A percentile compares a stretch with the other conserved stretches of the same genome.
Evolutionary conservation across 306 rosid species (phyloP).

Genomic region (Quercus glauca): DNA sequence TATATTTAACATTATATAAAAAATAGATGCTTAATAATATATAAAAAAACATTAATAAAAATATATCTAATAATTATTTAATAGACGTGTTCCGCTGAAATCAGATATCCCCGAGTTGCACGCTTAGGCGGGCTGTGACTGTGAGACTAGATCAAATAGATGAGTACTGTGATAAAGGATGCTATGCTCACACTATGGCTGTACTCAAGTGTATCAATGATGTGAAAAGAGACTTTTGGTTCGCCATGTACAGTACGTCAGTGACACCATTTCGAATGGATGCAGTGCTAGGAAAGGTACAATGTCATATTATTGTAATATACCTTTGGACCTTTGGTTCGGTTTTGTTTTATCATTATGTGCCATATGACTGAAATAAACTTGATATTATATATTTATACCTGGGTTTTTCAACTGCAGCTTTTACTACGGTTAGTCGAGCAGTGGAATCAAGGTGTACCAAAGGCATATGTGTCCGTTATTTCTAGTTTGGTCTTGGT

Average conservation of each 20-base stretch:
- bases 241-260: neutral
- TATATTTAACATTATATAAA: too few relatives aligned
- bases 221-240: conserved; percentile 35
- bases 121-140: neutral
- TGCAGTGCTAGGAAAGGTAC: conserved; percentile 19
- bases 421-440: neutral
- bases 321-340: neutral
- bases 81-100: neutral
- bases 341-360: neutral
- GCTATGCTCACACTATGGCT: conserved; percentile 19
- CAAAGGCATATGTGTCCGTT: conserved; percentile 33
- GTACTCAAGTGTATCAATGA: conserved; percentile 34
- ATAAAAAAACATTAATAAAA: too few relatives aligned
- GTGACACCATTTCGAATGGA: neutral
- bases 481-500: conserved; percentile 33
- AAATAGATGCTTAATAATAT: too few relatives aligned
- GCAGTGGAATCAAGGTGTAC: conserved; percentile 25
- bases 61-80: too few relatives aligned
- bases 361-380: too few relatives aligned
- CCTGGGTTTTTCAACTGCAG: conserved; percentile 27
- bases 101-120: neutral
- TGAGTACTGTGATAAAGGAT: conserved; percentile 32
- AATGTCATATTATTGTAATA: neutral
- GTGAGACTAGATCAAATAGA: conserved; percentile 14
- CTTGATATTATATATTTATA: too few relatives aligned